A percentile compares a stretch with the other conserved stretches of the same genome.
Evolutionary conservation across 345 rosid species (phyloP).

Genomic region (Pugionium cornutum): DNA sequence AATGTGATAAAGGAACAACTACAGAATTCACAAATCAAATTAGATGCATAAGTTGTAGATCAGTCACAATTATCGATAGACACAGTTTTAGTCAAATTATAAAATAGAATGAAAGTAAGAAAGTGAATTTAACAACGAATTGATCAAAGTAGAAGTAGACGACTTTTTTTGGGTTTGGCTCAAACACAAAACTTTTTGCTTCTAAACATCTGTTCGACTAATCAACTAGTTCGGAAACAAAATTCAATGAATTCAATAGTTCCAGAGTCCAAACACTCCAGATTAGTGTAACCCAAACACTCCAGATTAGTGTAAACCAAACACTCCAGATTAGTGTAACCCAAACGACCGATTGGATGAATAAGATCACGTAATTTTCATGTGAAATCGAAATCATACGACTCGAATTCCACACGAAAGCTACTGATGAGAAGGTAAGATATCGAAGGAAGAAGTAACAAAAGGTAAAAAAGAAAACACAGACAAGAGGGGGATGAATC

Average conservation of each 20-base stretch:
- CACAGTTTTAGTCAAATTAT: not conserved
- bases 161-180: not conserved
- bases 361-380: not conserved
- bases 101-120: not conserved
- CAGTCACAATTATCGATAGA: not conserved
- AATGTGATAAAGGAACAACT: slow-evolving; percentile 16
- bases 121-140: not conserved
- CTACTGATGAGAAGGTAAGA: not conserved
- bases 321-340: slow-evolving; percentile 5
- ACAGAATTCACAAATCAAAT: slow-evolving; percentile 2
- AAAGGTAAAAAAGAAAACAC: not conserved
- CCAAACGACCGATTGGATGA: not conserved
- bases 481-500: slow-evolving; percentile 1
- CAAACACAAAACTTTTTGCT: not conserved
- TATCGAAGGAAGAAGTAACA: not conserved
- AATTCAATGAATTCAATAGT: not conserved
- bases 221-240: not conserved
- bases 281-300: slow-evolving; percentile 1
- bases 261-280: not conserved
- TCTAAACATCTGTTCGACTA: too few species aligned
- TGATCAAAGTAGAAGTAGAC: not conserved
- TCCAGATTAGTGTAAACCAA: not conserved
- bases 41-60: not conserved
- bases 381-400: slow-evolving; percentile 1
- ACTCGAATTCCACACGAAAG: slow-evolving; percentile 1